Percentiles rank a stretch among this genome's conserved stretches.
These are phyloP conservation scores for Phlebiopsis gigantea DNA, from an alignment of 768 basidiomycete species.

Conservation along the genomic window DNA sequence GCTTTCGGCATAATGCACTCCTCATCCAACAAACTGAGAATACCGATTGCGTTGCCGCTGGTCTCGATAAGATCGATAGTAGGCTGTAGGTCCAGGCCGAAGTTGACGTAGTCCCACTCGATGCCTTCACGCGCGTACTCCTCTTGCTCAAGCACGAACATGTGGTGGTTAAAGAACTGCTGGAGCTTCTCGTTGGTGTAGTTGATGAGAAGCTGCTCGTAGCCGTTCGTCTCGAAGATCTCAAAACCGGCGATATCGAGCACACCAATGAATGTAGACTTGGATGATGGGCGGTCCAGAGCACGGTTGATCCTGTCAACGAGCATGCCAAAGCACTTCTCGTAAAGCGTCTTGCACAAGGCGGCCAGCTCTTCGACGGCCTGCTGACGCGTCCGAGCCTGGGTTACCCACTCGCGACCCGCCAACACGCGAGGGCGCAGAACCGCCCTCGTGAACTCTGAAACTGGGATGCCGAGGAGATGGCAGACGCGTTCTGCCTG, in stretches of 20 bases:
- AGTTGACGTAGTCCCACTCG: constrained; percentile 97
- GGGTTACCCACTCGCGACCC: constrained; percentile 95
- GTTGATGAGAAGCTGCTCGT: constrained; percentile 98
- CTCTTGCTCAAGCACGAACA: constrained; percentile 99
- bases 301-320: constrained; percentile 95
- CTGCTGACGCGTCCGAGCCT: constrained; percentile 86
- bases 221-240: constrained; percentile 90
- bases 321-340: constrained; percentile 90
- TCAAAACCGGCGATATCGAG: constrained; percentile 99
- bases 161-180: constrained; percentile 98
- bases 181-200: constrained; percentile 98
- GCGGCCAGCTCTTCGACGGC: constrained; percentile 89
- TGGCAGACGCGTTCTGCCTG: constrained; percentile 90
- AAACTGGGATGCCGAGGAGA: constrained; percentile 80
- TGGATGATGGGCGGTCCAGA: constrained; percentile 86
- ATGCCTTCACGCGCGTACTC: constrained; percentile 96
- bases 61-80: constrained; percentile 97
- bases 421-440: constrained; percentile 88
- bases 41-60: constrained; percentile 67
- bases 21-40: constrained; percentile 91
- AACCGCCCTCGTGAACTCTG: constrained; percentile 85
- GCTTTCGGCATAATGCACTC: constrained; percentile 99
- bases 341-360: constrained; percentile 92
- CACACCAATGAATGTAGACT: constrained; percentile 94
- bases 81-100: constrained; percentile 94